Percentiles rank a stretch among this genome's conserved stretches.
Conservation (phyloP, 495 filamentous ascomycete species). For the Aspergillus avenaceus region DNA sequence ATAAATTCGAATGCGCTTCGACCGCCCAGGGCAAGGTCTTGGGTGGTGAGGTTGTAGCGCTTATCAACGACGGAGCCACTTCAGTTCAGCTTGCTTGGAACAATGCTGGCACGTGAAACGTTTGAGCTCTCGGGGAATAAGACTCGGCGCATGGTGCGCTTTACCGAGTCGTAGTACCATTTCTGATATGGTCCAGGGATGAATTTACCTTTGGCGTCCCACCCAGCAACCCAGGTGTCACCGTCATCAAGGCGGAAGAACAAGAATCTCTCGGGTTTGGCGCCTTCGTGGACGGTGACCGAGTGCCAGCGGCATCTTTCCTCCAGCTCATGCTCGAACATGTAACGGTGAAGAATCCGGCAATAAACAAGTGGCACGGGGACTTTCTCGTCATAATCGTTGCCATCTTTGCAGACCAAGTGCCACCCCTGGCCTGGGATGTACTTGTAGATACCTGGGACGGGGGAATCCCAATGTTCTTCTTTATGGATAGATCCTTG, state of each 20-base stretch:
- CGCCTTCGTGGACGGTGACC: constrained; percentile 31
- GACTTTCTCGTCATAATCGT: constrained; percentile 33
- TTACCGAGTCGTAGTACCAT: constrained; percentile 39
- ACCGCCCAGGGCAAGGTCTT: too few relatives aligned
- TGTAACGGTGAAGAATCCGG: constrained; percentile 44
- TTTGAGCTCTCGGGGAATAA: constrained; percentile 37
- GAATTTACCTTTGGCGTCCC: constrained; percentile 40
- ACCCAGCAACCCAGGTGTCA: constrained; percentile 41
- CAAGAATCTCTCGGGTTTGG: constrained; percentile 30
- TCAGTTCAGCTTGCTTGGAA: constrained; percentile 30
- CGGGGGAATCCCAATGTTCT: constrained; percentile 43
- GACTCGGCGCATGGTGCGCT: constrained; percentile 35
- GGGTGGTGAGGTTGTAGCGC: too few relatives aligned
- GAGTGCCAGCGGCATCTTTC: constrained; percentile 39
- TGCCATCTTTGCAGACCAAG: constrained; percentile 34
- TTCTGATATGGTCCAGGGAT: constrained; percentile 44
- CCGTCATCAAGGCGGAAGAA: constrained; percentile 45
- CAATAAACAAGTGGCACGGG: constrained; percentile 42
- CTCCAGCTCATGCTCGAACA: constrained; percentile 42
- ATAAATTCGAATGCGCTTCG: too few relatives aligned
- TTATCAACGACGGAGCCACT: background rate
- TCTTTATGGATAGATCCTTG: constrained; percentile 32
- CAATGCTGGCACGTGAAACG: constrained; percentile 38
- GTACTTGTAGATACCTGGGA: constrained; percentile 44
- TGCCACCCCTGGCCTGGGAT: constrained; percentile 42